Evolutionary conservation across 2,329 filamentous ascomycete genomes (phyloP), one percentile per base, ranked within the genome.

Genomic region (Teratosphaeria viscida): DNA sequence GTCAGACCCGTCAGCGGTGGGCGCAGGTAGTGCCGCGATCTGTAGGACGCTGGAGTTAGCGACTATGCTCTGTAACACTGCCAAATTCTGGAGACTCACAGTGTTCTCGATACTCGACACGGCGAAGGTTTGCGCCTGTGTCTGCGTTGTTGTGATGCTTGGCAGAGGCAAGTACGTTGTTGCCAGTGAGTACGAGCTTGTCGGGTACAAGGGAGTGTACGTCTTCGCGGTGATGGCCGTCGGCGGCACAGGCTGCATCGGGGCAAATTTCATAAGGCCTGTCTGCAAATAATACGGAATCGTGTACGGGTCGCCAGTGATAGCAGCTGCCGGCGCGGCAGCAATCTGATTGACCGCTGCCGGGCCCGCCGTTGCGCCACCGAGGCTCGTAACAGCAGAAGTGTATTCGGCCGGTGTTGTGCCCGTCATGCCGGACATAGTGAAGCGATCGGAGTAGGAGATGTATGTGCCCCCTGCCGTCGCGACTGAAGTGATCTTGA

Each of bases 361-460:
- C 54, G 74, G 75, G 7, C 70, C 77, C 62, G 64, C 71, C 55
- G 69, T 77, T 57, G 67, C 75, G 7, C 74, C 74, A 3, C 70
- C 69, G 5, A 76, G 65, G 8, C 70, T 69, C 37, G 67, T 66
- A 29, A 74, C 68, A 16, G 70, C 75, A 23, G 66, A 60, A 27
- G 67, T 65, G 54, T 81, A 72, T 43, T 67, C 68, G 1, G 76
- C 61, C 1, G 78, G 73, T 66, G 86, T 86, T 4, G 73, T 73
- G 43, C 85, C 85, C 2, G 80, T 85, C 85, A 88, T 87, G 65
- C 79, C 80, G 11, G 76, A 77, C 57, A 88, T 74, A n/a, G 81
- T 79, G 73, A 89, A 89, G 62, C 85, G 84, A 56, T 75, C 66
- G 11, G 85, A 87, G 69, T 79, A 87, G 66, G 82, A 84, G 59